Base-by-base conservation (phyloP, 2,329 filamentous ascomycete species). In the Coniochaeta sp. region DNA sequence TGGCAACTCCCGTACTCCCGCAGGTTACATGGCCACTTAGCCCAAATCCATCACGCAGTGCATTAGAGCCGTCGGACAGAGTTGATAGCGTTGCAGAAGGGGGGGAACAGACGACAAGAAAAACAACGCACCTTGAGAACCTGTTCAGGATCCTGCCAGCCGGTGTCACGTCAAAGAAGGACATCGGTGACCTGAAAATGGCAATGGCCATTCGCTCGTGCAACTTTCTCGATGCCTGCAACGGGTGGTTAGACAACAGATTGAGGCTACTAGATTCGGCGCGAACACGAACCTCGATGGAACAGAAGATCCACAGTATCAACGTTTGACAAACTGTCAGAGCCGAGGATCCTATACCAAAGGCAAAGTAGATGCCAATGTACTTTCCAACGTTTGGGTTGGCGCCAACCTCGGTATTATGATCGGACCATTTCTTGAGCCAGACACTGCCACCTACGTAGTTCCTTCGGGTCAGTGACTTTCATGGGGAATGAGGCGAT, bases 231-330 rank as follows among this genome's bases (percentile, higher is more conserved):
- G 93, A 97, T 57, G 95, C 95, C 86, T 91, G 64, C 40, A 57
- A 32, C 61, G 60, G 55, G 40, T 56, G 67, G 61, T 22, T n/a
- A 32, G 12, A 17, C 36, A 19, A 28, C 9, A 28, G 26, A 30
- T 36, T 14, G 65, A 72, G 56, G 73, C 69, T 38, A 22, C 42
- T 40, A 34, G 40, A 54, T 28, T 28, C 22, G 22, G 24, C 14
- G 30, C 14, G 10, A 57, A 52, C 5, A 71, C 76, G 58, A 79
- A 91, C 89, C 84, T 99, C 95, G 64, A 99, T 99, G 4, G 95
- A 98, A 77, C 96, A 99, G 78, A 99, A 98, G 65, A 99, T 98
- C 95, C 95, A 99, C 30, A 99, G 81, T 64, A 99, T 92, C 66
- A 99, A 78, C 6, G 93, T 98, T 75, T 98, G 95, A 32, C 96